Evolutionary conservation across 1,284 basidiomycete genomes (phyloP).

Genomic region (Takashimella koratensis): DNA sequence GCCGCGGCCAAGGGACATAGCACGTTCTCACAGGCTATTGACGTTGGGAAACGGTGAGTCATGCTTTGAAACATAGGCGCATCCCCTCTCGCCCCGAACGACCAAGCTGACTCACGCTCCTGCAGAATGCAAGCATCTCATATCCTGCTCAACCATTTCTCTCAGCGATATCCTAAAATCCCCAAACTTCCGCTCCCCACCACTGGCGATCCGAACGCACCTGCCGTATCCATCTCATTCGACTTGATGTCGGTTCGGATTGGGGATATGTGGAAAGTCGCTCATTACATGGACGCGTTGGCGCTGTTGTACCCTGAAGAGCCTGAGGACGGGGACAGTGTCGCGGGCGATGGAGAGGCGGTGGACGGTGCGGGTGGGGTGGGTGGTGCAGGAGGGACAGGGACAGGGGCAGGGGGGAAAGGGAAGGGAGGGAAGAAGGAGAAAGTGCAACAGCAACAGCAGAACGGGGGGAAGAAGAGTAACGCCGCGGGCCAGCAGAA

Average conservation of each 20-base stretch:
- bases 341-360: conserved; percentile 8
- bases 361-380: not conserved
- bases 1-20: conserved; percentile 79
- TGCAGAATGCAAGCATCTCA: conserved; percentile 77
- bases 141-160: conserved; percentile 89
- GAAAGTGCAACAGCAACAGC: not conserved
- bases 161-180: conserved; percentile 86
- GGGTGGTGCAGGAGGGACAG: not conserved
- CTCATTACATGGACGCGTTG: conserved; percentile 66
- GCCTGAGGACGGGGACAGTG: conserved; percentile 57
- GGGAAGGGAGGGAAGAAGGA: not conserved
- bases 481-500: not conserved
- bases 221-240: conserved; percentile 68
- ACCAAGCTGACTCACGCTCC: too few relatives aligned
- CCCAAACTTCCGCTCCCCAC: conserved; percentile 52
- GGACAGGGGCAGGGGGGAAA: conserved; percentile 2
- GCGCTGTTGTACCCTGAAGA: conserved; percentile 63
- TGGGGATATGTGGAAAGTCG: conserved; percentile 76
- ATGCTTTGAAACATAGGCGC: too few relatives aligned
- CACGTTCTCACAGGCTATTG: conserved; percentile 82
- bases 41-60: conserved; percentile 64
- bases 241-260: conserved; percentile 72
- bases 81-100: too few relatives aligned
- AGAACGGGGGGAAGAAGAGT: not conserved
- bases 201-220: conserved; percentile 16